Conservation (phyloP, 176 grass and related monocot genomes). For the Cenchrus americanus region DNA sequence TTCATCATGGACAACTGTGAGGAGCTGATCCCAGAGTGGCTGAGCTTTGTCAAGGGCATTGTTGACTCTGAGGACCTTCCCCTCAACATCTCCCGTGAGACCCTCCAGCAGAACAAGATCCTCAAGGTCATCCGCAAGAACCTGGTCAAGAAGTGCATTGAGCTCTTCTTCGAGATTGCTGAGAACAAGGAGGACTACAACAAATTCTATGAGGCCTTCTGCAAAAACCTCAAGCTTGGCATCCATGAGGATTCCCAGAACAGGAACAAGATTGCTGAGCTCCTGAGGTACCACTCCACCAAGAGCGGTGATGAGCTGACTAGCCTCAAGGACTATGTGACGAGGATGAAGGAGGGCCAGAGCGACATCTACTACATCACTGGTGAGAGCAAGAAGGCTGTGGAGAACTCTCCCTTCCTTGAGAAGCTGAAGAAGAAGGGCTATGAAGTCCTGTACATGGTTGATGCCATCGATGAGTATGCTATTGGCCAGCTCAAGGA, state of each 20-base stretch:
- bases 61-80: constrained; percentile 99
- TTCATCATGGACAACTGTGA: constrained; percentile 99
- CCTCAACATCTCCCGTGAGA: constrained; percentile 97
- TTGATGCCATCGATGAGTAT: constrained; percentile 94
- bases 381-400: constrained; percentile 98
- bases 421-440: constrained; percentile 97
- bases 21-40: constrained; percentile 88
- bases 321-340: constrained; percentile 97
- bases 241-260: constrained; percentile 90
- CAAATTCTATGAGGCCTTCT: constrained; percentile 99
- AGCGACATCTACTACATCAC: constrained; percentile 97
- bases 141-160: constrained; percentile 92
- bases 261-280: constrained; percentile 85
- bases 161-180: constrained; percentile 97
- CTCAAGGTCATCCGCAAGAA: constrained; percentile 96
- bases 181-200: constrained; percentile 99
- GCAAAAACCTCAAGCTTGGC: constrained; percentile 96
- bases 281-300: constrained; percentile 93
- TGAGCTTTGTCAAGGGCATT: constrained; percentile 96
- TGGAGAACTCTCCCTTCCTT: constrained; percentile 96
- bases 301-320: constrained; percentile 99
- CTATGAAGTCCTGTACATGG: constrained; percentile 87
- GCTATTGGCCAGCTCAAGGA: constrained; percentile 93
- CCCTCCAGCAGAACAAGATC: constrained; percentile 98
- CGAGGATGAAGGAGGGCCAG: constrained; percentile 99